These are phyloP conservation scores for Leishmania gerbilli DNA, from an alignment of 208 protist genomes.

Conservation along the genomic window DNA sequence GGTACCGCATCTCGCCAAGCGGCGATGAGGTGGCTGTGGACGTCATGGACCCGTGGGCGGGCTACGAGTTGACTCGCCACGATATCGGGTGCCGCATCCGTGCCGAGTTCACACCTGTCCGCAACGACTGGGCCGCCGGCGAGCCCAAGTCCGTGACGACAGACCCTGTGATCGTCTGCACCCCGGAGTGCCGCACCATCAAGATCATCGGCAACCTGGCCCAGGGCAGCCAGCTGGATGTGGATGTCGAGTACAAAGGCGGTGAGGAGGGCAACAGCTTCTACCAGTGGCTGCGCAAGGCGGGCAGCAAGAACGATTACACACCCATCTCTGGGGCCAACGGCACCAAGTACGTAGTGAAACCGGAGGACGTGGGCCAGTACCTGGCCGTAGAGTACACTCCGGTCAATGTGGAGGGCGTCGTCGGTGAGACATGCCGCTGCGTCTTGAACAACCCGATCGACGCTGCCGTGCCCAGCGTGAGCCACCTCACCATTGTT, in stretches of 20 bases:
- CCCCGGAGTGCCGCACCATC: conserved; percentile 87
- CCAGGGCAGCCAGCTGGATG: conserved; percentile 83
- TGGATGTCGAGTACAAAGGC: conserved; percentile 84
- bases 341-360: conserved; percentile 71
- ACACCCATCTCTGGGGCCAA: conserved; percentile 83
- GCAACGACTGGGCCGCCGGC: conserved; percentile 89
- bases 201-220: conserved; percentile 90
- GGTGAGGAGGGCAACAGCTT: conserved; percentile 88
- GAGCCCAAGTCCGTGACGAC: conserved; percentile 77
- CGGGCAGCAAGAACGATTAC: conserved; percentile 58
- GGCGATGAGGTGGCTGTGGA: conserved; percentile 75
- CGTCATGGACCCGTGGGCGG: conserved; percentile 73
- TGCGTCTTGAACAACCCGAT: conserved; percentile 90
- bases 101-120: conserved; percentile 87
- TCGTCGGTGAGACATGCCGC: conserved; percentile 88
- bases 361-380: conserved; percentile 86
- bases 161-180: conserved; percentile 58
- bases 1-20: conserved; percentile 80
- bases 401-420: conserved; percentile 79
- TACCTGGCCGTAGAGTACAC: conserved; percentile 92
- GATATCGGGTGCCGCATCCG: conserved; percentile 88
- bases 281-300: conserved; percentile 92
- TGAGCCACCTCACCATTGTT: conserved; percentile 64
- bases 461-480: conserved; percentile 62
- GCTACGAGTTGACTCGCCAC: conserved; percentile 76